Base-by-base conservation (phyloP, 2,329 filamentous ascomycete genomes). In the Claviceps monticola region DNA sequence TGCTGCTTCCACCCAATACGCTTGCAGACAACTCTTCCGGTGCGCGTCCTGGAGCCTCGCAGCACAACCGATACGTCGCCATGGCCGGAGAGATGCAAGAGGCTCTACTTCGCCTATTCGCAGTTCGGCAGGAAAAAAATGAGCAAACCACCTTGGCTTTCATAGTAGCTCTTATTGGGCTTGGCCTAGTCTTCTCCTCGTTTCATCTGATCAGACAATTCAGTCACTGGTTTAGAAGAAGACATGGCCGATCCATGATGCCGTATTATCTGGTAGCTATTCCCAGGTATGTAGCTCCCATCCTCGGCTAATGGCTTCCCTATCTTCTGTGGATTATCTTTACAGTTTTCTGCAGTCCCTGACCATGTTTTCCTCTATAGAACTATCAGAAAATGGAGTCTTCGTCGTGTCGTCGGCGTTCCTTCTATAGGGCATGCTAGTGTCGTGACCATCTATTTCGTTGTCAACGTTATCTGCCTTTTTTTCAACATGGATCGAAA, bases 401-500 rank as follows among this genome's bases (percentile, higher is more conserved):
- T 67, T 17, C 60, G 57, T 4, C 63, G 60, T 36, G 55, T 60
- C 2, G 57, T 56, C 0, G 55, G 56, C 0, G 50, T 65, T 1
- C 67, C 65, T 2, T 66, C 67, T 3, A 52, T 58, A 3, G 69
- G 65, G 6, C 68, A 71, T 52, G 58, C 59, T 0, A 46, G 59
- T 8, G 44, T 67, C 8, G 56, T 66, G 34, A 39, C 56, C 9
- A 36, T 57, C 4, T 72, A 68, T 37, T 11, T 67, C 6, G 57
- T 55, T 5, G 58, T 69, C 46, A 71, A 71, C 47, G 14, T 68
- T 16, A 52, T 63, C 16, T 53, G 64, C 17, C 57, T 60, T 5
- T 66, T 72, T 44, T 61, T 60, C 8, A 62, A 66, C 50, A 53
- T 66, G n/a, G 60, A 69, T 51, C 61, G 63, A 46, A 49, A 58